A percentile compares a stretch with the other conserved stretches of the same genome.
Conservation (phyloP, 108 stramenopile species). For the Hondaea fermentalgiana region DNA sequence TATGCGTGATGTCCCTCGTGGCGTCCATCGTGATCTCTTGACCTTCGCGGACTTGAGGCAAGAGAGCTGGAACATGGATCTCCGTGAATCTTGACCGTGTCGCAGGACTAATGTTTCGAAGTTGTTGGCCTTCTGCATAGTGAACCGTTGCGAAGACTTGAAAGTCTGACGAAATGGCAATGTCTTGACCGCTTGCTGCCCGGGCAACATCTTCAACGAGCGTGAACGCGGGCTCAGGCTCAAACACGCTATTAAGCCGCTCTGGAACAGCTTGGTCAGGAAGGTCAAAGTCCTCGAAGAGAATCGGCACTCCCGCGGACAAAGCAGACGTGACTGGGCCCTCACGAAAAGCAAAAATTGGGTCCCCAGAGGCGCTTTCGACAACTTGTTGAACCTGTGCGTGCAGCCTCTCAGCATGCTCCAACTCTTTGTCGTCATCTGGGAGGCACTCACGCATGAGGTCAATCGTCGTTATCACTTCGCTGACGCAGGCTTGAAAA, state of each 20-base stretch:
- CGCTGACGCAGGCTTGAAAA: neutral
- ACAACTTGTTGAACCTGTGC: neutral
- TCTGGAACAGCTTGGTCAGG: neutral
- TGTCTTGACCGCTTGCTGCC: neutral
- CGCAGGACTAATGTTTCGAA: neutral
- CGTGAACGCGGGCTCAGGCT: neutral
- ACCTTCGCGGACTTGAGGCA: neutral
- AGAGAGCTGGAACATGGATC: neutral
- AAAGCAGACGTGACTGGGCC: neutral
- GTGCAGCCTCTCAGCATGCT: neutral
- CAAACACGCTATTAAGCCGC: neutral
- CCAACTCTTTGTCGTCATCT: neutral
- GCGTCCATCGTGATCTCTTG: neutral
- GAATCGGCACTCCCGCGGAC: neutral
- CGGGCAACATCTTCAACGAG: neutral
- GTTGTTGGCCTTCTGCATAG: neutral
- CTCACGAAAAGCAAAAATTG: neutral
- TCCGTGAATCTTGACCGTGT: constrained; percentile 11
- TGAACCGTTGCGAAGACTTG: constrained; percentile 2
- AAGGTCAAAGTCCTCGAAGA: constrained; percentile 7
- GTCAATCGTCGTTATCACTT: neutral
- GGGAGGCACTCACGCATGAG: neutral
- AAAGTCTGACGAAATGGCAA: neutral
- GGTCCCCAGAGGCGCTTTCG: neutral
- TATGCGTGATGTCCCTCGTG: neutral